These are phyloP conservation scores for Phoenix dactylifera DNA, from an alignment of 176 grass and related monocot genomes.

Conservation along the genomic window DNA sequence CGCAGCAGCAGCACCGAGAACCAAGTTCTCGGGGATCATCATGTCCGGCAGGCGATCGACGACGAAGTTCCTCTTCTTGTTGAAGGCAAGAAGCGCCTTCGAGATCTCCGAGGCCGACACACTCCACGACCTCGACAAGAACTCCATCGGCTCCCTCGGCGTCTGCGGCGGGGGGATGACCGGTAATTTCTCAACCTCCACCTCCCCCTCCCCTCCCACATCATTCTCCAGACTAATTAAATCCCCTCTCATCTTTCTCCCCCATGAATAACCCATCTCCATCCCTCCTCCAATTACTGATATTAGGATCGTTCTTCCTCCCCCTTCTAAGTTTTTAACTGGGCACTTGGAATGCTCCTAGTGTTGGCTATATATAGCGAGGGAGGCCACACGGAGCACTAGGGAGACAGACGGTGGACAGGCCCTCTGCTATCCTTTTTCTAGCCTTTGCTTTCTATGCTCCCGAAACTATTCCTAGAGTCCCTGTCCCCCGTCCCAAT, in stretches of 20 bases:
- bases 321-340: no score
- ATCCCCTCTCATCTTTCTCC: conserved; percentile 41
- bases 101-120: conserved; percentile 56
- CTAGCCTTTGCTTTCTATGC: conserved; percentile 14
- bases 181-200: not conserved
- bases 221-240: conserved; percentile 33
- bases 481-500: not conserved
- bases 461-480: conserved; percentile 1
- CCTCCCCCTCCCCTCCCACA: not conserved
- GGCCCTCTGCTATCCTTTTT: conserved; percentile 38
- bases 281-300: not conserved
- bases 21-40: no score
- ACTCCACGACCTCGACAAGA: conserved; percentile 61
- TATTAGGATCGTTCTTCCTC: no score
- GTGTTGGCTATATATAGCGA: conserved; percentile 17
- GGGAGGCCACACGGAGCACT: conserved; percentile 30
- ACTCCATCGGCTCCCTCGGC: conserved; percentile 65
- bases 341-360: no score
- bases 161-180: conserved; percentile 31
- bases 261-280: conserved; percentile 36
- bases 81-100: conserved; percentile 20
- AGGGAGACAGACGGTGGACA: conserved; percentile 42
- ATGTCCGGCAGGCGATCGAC: conserved; percentile 27
- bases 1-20: no score
- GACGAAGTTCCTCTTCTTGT: conserved; percentile 51